These are phyloP conservation scores for Verticillium alfalfae DNA, from an alignment of 2,329 filamentous ascomycete species.

Conservation along the genomic window DNA sequence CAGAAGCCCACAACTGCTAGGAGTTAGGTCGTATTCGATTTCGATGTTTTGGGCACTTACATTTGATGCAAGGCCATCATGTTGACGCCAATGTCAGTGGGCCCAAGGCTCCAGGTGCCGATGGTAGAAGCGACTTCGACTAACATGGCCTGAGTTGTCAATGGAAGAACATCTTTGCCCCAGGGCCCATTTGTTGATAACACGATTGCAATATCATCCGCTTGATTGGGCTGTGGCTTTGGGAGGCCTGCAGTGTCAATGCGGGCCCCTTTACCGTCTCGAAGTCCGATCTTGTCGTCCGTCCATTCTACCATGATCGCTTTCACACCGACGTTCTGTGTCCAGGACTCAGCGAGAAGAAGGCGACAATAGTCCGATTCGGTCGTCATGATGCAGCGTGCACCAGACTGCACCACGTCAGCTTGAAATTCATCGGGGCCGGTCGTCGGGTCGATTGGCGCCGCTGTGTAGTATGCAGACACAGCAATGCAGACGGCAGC, in stretches of 20 bases:
- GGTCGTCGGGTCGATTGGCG: constrained; percentile 10
- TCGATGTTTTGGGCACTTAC: not conserved
- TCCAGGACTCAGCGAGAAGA: not conserved
- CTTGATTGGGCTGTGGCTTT: not conserved
- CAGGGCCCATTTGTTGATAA: constrained; percentile 4
- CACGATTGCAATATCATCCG: constrained; percentile 1
- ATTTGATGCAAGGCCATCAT: constrained; percentile 3
- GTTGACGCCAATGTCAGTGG: constrained; percentile 2
- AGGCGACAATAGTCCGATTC: not conserved
- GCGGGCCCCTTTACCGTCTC: not conserved
- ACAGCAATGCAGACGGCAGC: constrained; percentile 14
- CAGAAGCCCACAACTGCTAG: constrained; percentile 40
- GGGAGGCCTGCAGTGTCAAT: not conserved
- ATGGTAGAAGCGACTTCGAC: not conserved
- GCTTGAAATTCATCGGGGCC: constrained; percentile 11
- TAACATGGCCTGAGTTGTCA: constrained; percentile 2
- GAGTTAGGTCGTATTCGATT: not conserved
- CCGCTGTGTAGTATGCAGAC: constrained; percentile 10
- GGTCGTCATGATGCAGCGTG: not conserved
- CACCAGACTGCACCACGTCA: constrained; percentile 5
- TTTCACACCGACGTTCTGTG: not conserved
- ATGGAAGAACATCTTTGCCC: constrained; percentile 1
- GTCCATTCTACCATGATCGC: not conserved
- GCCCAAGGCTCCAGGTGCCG: constrained; percentile 1
- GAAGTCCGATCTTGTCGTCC: not conserved